These are phyloP conservation scores for Choiromyces venosus DNA, from an alignment of 495 filamentous ascomycete species.

Conservation along the genomic window DNA sequence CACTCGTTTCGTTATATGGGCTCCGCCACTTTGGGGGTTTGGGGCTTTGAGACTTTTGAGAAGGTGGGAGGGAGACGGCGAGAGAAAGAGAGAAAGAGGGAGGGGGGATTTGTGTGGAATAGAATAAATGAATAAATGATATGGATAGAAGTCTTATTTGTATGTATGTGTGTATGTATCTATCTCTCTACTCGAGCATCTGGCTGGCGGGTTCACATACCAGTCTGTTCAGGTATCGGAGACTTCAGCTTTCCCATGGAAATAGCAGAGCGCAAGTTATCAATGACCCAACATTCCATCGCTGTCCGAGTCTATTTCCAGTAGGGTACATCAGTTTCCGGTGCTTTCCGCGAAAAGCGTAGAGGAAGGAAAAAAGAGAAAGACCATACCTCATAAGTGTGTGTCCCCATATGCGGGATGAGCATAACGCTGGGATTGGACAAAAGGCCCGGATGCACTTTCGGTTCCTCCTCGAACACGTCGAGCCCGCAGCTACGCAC, in stretches of 20 bases:
- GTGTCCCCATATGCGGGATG: slow-evolving; percentile 75
- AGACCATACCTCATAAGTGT: slow-evolving; percentile 50
- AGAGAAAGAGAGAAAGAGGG: too few species aligned
- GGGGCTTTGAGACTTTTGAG: background rate
- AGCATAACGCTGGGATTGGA: slow-evolving; percentile 65
- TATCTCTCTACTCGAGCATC: background rate
- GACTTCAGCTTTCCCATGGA: slow-evolving; percentile 61
- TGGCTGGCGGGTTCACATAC: background rate
- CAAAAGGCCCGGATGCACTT: slow-evolving; percentile 64
- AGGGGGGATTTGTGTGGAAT: background rate
- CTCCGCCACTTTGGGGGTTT: background rate
- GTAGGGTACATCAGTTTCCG: slow-evolving; percentile 14
- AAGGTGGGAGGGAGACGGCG: too few species aligned
- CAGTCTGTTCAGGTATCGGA: slow-evolving; percentile 62
- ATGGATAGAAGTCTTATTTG: background rate
- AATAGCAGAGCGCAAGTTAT: slow-evolving; percentile 61
- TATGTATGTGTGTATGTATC: background rate
- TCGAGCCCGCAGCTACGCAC: slow-evolving; percentile 66
- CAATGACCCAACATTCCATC: slow-evolving; percentile 71
- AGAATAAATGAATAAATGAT: background rate
- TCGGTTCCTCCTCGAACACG: slow-evolving; percentile 74
- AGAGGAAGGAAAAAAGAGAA: background rate
- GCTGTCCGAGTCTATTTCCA: slow-evolving; percentile 57
- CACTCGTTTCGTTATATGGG: background rate
- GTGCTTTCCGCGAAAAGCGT: background rate